phyloP scores from a whole-genome alignment of 1,284 basidiomycete species.

The Ceraceosorus guamensis region DNA sequence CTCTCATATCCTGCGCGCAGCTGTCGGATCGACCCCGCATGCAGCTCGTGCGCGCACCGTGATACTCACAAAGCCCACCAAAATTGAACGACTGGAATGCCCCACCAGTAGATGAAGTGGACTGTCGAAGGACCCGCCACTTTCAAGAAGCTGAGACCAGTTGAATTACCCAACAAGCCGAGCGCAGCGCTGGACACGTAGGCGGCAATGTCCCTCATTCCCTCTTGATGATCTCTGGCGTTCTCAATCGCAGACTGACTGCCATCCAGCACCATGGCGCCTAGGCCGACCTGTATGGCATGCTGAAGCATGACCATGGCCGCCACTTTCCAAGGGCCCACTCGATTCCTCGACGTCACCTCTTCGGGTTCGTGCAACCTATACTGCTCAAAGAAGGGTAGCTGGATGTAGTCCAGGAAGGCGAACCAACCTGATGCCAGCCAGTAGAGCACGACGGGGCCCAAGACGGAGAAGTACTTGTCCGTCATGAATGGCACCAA shows the following conservation, averaged over 20 bases:
- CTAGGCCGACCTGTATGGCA: constrained; percentile 71
- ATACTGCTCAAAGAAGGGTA: constrained; percentile 73
- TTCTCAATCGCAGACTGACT: too few relatives aligned
- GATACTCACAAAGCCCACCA: constrained; percentile 78
- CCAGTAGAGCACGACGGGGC: constrained; percentile 86
- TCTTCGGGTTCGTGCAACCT: constrained; percentile 83
- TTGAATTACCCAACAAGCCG: constrained; percentile 51
- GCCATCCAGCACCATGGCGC: constrained; percentile 63
- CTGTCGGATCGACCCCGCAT: not conserved
- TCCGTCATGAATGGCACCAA: constrained; percentile 65
- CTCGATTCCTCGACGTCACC: constrained; percentile 69
- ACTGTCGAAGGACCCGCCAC: constrained; percentile 56
- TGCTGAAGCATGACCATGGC: constrained; percentile 78
- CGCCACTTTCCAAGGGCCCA: constrained; percentile 64
- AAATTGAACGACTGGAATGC: constrained; percentile 69
- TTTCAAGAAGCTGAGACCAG: constrained; percentile 49
- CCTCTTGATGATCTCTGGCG: constrained; percentile 56
- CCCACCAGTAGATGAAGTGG: constrained; percentile 88
- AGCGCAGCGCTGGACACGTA: constrained; percentile 52
- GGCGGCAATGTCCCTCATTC: constrained; percentile 17
- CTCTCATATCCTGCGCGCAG: not conserved
- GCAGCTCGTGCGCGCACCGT: not conserved
- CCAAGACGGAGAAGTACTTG: constrained; percentile 63
- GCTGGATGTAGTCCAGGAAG: constrained; percentile 61
- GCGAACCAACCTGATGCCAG: constrained; percentile 71